These are phyloP conservation scores for Coemansia javaensis DNA, from an alignment of 192 early-diverging fungal genomes.

Conservation along the genomic window DNA sequence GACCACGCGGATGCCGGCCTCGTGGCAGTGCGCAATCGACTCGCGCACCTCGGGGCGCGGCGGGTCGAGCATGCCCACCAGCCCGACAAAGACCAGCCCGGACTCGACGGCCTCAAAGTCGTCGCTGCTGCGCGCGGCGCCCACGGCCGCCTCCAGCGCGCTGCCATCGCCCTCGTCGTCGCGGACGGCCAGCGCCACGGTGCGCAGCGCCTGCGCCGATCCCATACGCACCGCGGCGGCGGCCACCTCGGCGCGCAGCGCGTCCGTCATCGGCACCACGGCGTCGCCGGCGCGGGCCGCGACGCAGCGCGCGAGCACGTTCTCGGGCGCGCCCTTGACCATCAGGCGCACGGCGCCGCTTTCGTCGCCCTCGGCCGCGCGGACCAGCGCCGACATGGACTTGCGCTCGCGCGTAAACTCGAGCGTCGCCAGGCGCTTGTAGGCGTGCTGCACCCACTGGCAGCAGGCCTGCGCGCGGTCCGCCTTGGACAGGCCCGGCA, in stretches of 20 bases:
- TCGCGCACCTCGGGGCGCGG: constrained; percentile 85
- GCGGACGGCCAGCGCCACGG: constrained; percentile 85
- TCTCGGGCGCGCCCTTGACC: constrained; percentile 96
- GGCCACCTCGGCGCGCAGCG: constrained; percentile 57
- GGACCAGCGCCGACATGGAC: constrained; percentile 91
- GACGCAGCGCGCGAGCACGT: constrained; percentile 82
- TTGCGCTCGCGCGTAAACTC: constrained; percentile 98
- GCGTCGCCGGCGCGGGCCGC: constrained; percentile 28
- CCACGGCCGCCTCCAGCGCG: constrained; percentile 55
- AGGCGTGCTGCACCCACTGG: constrained; percentile 63
- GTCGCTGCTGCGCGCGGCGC: constrained; percentile 18
- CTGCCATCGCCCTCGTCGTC: constrained; percentile 49
- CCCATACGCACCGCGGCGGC: constrained; percentile 71
- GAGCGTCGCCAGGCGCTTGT: constrained; percentile 62
- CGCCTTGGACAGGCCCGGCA: constrained; percentile 47
- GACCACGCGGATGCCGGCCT: constrained; percentile 96
- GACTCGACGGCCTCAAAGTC: constrained; percentile 69
- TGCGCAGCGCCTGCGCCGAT: constrained; percentile 72
- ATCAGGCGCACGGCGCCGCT: constrained; percentile 47
- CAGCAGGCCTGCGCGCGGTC: constrained; percentile 66
- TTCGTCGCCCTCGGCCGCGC: too few relatives aligned
- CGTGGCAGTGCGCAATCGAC: constrained; percentile 80
- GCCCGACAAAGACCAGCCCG: constrained; percentile 88
- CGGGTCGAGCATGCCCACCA: constrained; percentile 97
- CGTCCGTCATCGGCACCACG: constrained; percentile 60